phyloP scores from a whole-genome alignment of 1,139 yeast genomes.

The Yamadazyma pseudoaaseri region DNA sequence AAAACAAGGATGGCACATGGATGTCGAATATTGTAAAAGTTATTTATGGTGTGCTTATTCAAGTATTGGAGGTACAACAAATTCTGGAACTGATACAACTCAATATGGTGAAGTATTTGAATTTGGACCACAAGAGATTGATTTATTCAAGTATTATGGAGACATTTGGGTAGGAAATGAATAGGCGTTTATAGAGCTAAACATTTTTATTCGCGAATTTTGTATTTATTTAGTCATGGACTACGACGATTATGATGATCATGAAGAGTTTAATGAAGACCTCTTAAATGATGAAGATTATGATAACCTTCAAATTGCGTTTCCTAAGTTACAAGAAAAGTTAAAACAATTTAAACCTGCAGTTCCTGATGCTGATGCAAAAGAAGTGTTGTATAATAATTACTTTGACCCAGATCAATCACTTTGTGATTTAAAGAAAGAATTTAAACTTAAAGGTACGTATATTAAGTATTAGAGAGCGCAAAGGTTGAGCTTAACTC shows the following conservation, averaged over 20 bases:
- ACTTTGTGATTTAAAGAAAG: conserved; percentile 48
- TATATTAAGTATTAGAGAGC: conserved; percentile 14
- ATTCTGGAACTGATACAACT: conserved; percentile 23
- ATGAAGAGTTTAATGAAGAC: conserved; percentile 21
- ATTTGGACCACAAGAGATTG: conserved; percentile 20
- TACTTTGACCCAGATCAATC: conserved; percentile 59
- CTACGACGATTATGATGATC: conserved; percentile 14
- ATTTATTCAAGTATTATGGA: conserved; percentile 28
- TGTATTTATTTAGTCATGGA: no score
- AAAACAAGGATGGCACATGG: conserved; percentile 31
- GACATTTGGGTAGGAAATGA: conserved; percentile 37
- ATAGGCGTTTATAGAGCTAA: no score
- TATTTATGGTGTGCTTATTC: conserved; percentile 50
- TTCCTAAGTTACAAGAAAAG: conserved; percentile 39
- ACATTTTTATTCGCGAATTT: no score
- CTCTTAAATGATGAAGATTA: conserved; percentile 29
- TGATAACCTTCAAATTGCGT: conserved; percentile 38
- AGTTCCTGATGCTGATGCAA: conserved; percentile 51
- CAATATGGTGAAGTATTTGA: conserved; percentile 24
- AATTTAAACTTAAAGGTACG: conserved; percentile 45
- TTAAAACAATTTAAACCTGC: conserved; percentile 33
- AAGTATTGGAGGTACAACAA: conserved; percentile 33
- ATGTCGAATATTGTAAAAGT: conserved; percentile 33
- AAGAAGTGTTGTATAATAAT: conserved; percentile 60
- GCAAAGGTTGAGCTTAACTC: no score